Conservation (phyloP, 2,329 filamentous ascomycete species). For the Colletotrichum sp. region DNA sequence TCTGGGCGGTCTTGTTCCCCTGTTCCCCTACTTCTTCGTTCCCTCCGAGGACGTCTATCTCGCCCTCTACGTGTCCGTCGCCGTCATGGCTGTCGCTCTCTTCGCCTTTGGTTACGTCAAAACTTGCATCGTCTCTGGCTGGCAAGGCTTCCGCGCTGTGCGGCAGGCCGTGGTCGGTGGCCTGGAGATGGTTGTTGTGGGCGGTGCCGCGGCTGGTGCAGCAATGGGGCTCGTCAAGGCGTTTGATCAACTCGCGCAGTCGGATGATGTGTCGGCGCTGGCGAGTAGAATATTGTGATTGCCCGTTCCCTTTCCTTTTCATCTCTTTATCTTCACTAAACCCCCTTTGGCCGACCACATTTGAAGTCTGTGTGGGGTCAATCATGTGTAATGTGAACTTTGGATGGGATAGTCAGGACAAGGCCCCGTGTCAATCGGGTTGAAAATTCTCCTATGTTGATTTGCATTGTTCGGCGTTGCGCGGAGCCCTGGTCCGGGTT, state of each 20-base stretch:
- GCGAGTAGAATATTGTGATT: constrained; percentile 1
- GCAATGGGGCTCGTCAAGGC: constrained; percentile 42
- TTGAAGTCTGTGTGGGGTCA: neutral
- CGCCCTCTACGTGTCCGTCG: constrained; percentile 65
- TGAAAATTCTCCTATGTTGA: neutral
- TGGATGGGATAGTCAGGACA: neutral
- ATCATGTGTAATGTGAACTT: neutral
- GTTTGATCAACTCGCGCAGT: constrained; percentile 21
- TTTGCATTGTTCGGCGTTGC: constrained; percentile 5
- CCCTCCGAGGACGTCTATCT: constrained; percentile 36
- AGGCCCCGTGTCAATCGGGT: neutral
- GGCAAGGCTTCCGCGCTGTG: constrained; percentile 20
- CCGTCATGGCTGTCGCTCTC: constrained; percentile 64
- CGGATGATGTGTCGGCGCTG: constrained; percentile 9
- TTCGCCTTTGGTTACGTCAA: constrained; percentile 71
- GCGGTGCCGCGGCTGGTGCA: constrained; percentile 38
- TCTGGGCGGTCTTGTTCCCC: constrained; percentile 72
- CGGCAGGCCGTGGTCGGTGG: constrained; percentile 31
- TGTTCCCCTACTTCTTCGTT: constrained; percentile 72
- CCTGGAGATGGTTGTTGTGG: constrained; percentile 45
- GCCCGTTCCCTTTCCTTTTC: neutral
- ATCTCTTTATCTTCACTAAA: neutral
- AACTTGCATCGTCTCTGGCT: constrained; percentile 50
- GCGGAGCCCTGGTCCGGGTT: neutral
- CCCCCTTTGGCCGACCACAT: neutral